Percentiles rank a stretch among this genome's conserved stretches.
phyloP scores from a whole-genome alignment of 192 early-diverging fungal genomes.

The Backusella psychrophila region DNA sequence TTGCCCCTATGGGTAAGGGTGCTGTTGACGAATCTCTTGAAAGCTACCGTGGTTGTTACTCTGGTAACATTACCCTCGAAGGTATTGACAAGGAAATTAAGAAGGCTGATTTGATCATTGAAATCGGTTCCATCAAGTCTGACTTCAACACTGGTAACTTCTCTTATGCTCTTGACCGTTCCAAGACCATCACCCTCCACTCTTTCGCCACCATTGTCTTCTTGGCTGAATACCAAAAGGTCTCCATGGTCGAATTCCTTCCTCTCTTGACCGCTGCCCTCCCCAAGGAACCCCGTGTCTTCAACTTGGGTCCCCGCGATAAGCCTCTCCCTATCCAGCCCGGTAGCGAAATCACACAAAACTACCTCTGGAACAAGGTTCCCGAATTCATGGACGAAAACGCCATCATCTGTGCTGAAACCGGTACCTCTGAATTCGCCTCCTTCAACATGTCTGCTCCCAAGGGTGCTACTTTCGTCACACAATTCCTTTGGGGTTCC shows the following conservation, averaged over 20 bases:
- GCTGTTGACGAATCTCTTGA: slow-evolving; percentile 30
- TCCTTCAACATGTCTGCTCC: slow-evolving; percentile 35
- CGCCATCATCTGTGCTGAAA: slow-evolving; percentile 41
- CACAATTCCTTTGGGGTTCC: slow-evolving; percentile 38
- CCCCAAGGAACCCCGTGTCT: slow-evolving; percentile 10
- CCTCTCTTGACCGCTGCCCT: slow-evolving; percentile 5
- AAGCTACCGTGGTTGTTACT: slow-evolving; percentile 39
- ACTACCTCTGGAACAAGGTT: slow-evolving; percentile 42
- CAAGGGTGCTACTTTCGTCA: slow-evolving; percentile 35
- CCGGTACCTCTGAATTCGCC: slow-evolving; percentile 46
- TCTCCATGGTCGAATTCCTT: slow-evolving; percentile 36
- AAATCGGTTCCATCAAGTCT: slow-evolving; percentile 41
- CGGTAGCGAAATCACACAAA: slow-evolving; percentile 32
- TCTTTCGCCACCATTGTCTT: slow-evolving; percentile 34
- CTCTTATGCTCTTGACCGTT: slow-evolving; percentile 32
- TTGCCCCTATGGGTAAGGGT: slow-evolving; percentile 49
- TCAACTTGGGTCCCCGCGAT: neutral
- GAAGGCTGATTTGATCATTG: slow-evolving; percentile 37
- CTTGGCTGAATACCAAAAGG: slow-evolving; percentile 37
- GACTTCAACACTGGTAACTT: slow-evolving; percentile 55
- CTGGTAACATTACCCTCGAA: slow-evolving; percentile 37
- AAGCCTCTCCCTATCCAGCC: slow-evolving; percentile 8
- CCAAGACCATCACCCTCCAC: slow-evolving; percentile 42
- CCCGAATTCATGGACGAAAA: slow-evolving; percentile 30
- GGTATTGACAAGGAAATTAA: slow-evolving; percentile 35